These are phyloP conservation scores for Penicillium tannophilum DNA, from an alignment of 495 filamentous ascomycete species.

Conservation along the genomic window DNA sequence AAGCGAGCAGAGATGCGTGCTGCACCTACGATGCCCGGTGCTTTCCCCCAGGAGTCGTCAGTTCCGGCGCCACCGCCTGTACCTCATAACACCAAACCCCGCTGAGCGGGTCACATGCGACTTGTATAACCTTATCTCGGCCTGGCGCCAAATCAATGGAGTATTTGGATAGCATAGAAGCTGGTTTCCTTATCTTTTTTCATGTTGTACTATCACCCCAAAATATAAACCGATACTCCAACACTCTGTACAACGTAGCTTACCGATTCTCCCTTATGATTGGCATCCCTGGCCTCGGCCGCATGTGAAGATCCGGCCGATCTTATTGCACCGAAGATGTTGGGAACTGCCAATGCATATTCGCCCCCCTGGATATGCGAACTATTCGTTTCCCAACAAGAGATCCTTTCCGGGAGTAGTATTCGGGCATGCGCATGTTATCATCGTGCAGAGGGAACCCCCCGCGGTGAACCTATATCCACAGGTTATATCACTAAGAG, in stretches of 20 bases:
- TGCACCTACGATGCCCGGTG: constrained; percentile 22
- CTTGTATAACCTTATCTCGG: constrained; percentile 9
- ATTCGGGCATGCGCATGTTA: neutral
- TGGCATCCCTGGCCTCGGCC: constrained; percentile 22
- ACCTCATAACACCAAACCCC: constrained; percentile 46
- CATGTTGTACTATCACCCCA: neutral
- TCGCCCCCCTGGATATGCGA: constrained; percentile 3
- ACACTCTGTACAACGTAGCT: neutral
- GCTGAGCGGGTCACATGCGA: constrained; percentile 32
- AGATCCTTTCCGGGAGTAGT: neutral
- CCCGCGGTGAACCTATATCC: no score
- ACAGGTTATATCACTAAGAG: neutral
- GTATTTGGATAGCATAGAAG: neutral
- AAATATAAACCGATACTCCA: neutral
- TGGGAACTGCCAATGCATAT: constrained; percentile 17
- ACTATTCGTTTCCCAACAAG: constrained; percentile 1
- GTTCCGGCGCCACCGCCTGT: constrained; percentile 43
- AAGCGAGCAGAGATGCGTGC: constrained; percentile 55
- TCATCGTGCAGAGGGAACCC: neutral
- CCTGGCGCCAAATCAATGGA: constrained; percentile 2
- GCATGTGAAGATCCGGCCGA: constrained; percentile 27
- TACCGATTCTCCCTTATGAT: neutral
- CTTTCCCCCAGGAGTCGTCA: constrained; percentile 11
- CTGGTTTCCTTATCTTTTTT: neutral
- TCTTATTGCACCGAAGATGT: constrained; percentile 15